phyloP scores from a whole-genome alignment of 2,329 filamentous ascomycete genomes.

The Fusarium neocosmosporiellum region DNA sequence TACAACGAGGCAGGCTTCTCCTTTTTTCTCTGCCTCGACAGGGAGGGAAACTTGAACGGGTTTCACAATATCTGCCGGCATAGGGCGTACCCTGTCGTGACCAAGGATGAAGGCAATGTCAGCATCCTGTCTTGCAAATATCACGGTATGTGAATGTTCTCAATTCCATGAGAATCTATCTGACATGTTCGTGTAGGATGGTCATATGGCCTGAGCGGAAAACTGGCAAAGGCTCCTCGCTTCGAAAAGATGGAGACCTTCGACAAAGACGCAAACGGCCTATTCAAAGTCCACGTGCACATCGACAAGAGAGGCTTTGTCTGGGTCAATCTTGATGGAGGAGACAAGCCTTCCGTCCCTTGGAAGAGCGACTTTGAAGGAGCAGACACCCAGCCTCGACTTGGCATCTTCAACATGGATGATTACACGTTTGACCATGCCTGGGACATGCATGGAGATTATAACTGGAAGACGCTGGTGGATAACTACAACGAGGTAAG shows the following conservation, averaged over 20 bases:
- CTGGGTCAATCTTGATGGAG: conserved; percentile 67
- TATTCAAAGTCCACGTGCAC: conserved; percentile 65
- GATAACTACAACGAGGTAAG: conserved; percentile 72
- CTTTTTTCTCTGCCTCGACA: conserved; percentile 63
- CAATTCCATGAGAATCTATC: neutral
- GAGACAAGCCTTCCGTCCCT: conserved; percentile 54
- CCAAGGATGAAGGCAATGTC: conserved; percentile 59
- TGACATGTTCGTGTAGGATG: conserved; percentile 52
- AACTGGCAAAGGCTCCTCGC: conserved; percentile 69
- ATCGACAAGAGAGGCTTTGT: conserved; percentile 65
- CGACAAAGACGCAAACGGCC: conserved; percentile 63
- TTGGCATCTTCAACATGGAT: conserved; percentile 57
- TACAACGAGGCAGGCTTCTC: conserved; percentile 65
- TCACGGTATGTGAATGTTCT: conserved; percentile 51
- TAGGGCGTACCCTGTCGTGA: conserved; percentile 67
- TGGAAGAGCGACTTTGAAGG: conserved; percentile 64
- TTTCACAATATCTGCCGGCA: conserved; percentile 73
- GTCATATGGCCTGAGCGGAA: conserved; percentile 68
- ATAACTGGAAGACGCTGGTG: conserved; percentile 69
- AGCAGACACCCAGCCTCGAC: conserved; percentile 58
- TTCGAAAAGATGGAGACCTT: conserved; percentile 67
- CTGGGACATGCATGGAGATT: conserved; percentile 66
- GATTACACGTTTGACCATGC: conserved; percentile 67
- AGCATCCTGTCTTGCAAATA: conserved; percentile 69
- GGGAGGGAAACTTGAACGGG: conserved; percentile 63